Conservation (phyloP, 306 rosid species). For the Quercus ilex region DNA sequence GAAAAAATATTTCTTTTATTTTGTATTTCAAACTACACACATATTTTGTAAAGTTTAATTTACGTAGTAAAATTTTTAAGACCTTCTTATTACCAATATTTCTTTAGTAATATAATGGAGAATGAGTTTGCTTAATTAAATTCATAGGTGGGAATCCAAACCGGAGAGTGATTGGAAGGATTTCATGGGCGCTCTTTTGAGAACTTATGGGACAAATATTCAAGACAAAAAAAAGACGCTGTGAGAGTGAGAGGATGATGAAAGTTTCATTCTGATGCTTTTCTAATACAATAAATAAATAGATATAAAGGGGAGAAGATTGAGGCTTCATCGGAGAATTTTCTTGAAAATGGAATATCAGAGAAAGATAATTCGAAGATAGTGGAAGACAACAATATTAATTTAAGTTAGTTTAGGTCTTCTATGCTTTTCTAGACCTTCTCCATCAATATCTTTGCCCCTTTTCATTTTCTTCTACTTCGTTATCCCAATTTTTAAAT, state of each 20-base stretch:
- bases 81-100: neutral
- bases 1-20: no score
- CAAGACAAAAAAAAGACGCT: neutral
- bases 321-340: slow-evolving; percentile 37
- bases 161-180: neutral
- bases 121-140: neutral
- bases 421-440: neutral
- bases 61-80: no score
- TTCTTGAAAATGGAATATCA: slow-evolving; percentile 23
- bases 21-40: no score
- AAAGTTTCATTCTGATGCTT: slow-evolving; percentile 13
- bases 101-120: neutral
- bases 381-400: neutral
- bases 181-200: slow-evolving; percentile 7
- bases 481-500: neutral
- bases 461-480: neutral
- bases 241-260: slow-evolving; percentile 1
- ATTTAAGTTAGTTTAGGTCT: neutral
- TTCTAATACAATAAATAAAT: slow-evolving; percentile 19
- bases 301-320: slow-evolving; percentile 17
- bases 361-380: neutral
- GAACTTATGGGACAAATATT: neutral
- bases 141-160: slow-evolving; percentile 8
- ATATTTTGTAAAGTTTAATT: no score
- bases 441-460: neutral